Conservation (phyloP, 225 moss, liverwort and hornwort genomes). For the Ulota crispa region DNA sequence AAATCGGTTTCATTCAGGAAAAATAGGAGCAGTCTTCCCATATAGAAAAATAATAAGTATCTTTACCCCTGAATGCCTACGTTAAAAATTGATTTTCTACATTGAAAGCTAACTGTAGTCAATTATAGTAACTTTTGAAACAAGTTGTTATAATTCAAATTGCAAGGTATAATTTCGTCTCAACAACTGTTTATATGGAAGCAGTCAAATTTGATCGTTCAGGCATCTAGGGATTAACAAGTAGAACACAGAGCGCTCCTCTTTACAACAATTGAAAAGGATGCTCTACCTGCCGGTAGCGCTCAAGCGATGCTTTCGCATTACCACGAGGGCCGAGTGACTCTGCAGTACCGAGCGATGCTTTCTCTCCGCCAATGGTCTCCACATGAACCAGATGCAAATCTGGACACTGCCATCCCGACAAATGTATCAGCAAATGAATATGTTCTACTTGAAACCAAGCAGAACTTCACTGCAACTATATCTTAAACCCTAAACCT, state of each 20-base stretch:
- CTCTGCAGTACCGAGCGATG: conserved; percentile 44
- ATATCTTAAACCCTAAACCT: background rate
- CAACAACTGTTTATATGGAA: no score
- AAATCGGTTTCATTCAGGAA: background rate
- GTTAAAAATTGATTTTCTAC: no score
- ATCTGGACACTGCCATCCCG: conserved; percentile 74
- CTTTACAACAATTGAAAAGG: background rate
- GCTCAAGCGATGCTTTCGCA: conserved; percentile 88
- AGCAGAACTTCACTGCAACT: background rate
- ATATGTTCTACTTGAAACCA: background rate
- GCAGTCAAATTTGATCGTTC: no score
- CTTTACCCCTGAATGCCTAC: background rate
- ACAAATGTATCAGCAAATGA: conserved; percentile 2
- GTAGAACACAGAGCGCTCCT: background rate
- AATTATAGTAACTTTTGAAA: no score
- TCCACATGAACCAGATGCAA: conserved; percentile 89
- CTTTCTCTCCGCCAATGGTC: conserved; percentile 78
- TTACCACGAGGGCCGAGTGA: conserved; percentile 62
- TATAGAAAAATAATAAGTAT: background rate
- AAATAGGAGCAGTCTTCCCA: background rate
- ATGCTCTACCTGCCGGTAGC: conserved; percentile 77
- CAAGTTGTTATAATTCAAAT: no score
- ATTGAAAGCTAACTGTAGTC: no score
- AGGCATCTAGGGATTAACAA: background rate
- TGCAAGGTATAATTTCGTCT: no score